phyloP scores from a whole-genome alignment of 805 yeast genomes.

The Saccharomycopsis guyanensis region DNA sequence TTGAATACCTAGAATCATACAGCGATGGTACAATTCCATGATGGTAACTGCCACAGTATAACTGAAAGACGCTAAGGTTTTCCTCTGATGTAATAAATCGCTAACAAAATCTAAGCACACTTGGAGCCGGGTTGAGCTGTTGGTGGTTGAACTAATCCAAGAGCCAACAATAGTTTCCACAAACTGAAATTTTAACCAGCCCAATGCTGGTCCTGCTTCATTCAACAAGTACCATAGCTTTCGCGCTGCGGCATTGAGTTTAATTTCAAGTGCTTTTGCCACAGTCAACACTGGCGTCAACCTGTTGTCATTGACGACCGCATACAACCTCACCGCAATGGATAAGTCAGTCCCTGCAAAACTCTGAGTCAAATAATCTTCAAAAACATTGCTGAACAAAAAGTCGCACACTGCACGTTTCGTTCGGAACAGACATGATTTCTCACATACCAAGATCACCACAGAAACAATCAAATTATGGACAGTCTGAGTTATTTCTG shows the following conservation, averaged over 20 bases:
- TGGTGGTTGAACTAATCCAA: neutral
- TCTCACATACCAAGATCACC: constrained; percentile 2
- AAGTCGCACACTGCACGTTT: neutral
- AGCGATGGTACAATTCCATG: constrained; percentile 4
- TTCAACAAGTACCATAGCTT: constrained; percentile 16
- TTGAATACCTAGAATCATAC: neutral
- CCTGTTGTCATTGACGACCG: neutral
- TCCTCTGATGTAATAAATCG: constrained; percentile 2
- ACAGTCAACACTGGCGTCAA: neutral
- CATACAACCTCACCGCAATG: constrained; percentile 1
- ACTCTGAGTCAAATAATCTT: neutral
- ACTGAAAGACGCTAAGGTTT: too few relatives aligned
- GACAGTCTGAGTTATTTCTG: neutral
- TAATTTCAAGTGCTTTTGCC: constrained; percentile 8
- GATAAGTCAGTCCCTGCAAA: neutral
- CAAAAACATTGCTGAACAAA: constrained; percentile 2
- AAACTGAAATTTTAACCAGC: neutral
- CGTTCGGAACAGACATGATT: constrained; percentile 3
- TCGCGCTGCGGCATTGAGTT: constrained; percentile 7
- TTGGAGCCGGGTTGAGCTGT: neutral
- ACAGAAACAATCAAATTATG: neutral
- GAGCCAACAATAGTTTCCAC: neutral
- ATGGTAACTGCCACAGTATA: constrained; percentile 6
- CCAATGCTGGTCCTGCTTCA: neutral
- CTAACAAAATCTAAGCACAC: constrained; percentile 10